Evolutionary conservation across 2,329 filamentous ascomycete genomes (phyloP), one percentile per base, ranked within the genome.

Genomic region (Emergomyces pasteurianus): DNA sequence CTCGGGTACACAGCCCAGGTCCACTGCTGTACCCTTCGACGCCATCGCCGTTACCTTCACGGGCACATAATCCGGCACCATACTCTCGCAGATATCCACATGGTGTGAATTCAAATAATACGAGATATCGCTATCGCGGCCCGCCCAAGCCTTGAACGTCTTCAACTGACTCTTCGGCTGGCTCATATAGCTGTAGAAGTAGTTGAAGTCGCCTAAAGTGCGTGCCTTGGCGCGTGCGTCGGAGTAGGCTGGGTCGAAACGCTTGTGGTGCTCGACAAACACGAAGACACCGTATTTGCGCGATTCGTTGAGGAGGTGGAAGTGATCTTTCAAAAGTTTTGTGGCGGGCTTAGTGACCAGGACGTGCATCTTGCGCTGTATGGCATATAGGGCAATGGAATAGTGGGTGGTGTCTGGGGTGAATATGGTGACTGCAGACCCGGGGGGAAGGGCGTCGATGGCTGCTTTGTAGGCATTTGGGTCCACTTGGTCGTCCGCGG

Each of bases 101-200:
- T 96, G 92, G 78, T 96, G 92, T 65, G 86, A 90, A 81, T 96
- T 96, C 66, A 96, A 84, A 76, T 96, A 96, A 80, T 96, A 96
- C 10, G 87, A 92, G 69, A 96, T 96, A 74, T 96, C 92, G 36
- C 87, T 92, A 67, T 96, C 91, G 69, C 87, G 85, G 65, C 92
- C 92, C 0, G 92, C 92, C 91, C 91, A 96, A 2, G 90, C 88
- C 76, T 90, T 92, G 85, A 96, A 96, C 0, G 91, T 96, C 80
- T 95, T 89, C 55, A 96, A 83, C 77, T 95, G 91, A 58, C 82
- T 90, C 78, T 95, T 95, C 63, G 87, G 89, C 80, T 96, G 91
- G 57, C 86, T 90, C 91, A 96, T 95, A 83, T 96, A 96, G 68
- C 84, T 88, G 82, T 96, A 96, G 74, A 95, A 96, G 81, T 96